phyloP scores from a whole-genome alignment of 2,329 filamentous ascomycete species.

The Penicillium aurantiogriseum region DNA sequence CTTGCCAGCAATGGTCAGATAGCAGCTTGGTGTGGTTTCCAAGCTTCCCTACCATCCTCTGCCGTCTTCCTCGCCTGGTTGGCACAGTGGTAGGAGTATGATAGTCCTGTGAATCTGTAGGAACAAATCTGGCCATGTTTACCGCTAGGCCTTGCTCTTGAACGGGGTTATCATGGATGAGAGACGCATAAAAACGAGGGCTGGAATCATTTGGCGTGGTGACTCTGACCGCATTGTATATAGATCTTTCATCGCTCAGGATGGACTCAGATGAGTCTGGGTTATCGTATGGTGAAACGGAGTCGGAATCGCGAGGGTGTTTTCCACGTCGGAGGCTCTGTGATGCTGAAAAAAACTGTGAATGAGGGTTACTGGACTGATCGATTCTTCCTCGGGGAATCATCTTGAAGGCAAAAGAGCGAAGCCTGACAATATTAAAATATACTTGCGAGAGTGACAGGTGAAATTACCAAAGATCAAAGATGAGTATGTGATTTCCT shows the following conservation, averaged over 20 bases:
- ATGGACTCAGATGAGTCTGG: conserved; percentile 27
- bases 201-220: conserved; percentile 28
- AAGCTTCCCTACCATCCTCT: conserved; percentile 7
- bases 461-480: not conserved
- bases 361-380: conserved; percentile 3
- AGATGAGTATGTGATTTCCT: not conserved
- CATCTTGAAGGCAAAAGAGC: conserved; percentile 14
- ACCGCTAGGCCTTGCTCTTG: conserved; percentile 26
- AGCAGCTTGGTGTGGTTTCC: conserved; percentile 23
- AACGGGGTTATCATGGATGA: conserved; percentile 13
- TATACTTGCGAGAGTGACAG: not conserved
- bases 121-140: conserved; percentile 32
- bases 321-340: conserved; percentile 7
- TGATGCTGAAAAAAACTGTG: not conserved
- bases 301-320: conserved; percentile 7
- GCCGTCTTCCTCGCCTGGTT: not conserved
- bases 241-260: conserved; percentile 38
- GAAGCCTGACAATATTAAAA: not conserved
- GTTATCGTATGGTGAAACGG: conserved; percentile 8
- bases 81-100: conserved; percentile 2
- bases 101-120: conserved; percentile 7
- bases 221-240: conserved; percentile 39
- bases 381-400: conserved; percentile 1
- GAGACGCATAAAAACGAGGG: conserved; percentile 6
- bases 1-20: conserved; percentile 12